Percentiles rank a stretch among this genome's conserved stretches.
Evolutionary conservation across 1,139 yeast genomes (phyloP).

Genomic region (Sugiyamaella japonica): DNA sequence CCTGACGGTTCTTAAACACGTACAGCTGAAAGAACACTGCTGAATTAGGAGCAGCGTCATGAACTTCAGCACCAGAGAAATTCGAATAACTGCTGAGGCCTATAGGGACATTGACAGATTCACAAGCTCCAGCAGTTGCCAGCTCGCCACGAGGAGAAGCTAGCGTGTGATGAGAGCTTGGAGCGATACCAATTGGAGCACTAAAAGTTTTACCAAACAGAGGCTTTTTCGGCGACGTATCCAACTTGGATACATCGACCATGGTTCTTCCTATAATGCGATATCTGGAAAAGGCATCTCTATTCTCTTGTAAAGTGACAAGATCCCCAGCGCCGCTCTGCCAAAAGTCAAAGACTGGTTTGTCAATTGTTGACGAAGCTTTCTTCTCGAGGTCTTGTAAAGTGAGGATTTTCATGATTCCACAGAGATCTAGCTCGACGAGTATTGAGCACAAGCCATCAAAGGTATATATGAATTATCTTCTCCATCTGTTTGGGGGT

Average conservation of each 20-base stretch:
- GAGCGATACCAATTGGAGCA: constrained; percentile 62
- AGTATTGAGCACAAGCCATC: neutral
- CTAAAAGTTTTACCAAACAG: constrained; percentile 46
- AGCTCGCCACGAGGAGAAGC: constrained; percentile 64
- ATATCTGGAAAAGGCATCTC: constrained; percentile 33
- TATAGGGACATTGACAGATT: constrained; percentile 36
- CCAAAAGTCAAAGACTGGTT: constrained; percentile 35
- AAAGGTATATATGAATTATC: neutral
- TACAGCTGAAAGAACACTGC: constrained; percentile 45
- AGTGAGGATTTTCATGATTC: constrained; percentile 11
- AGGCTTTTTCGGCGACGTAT: constrained; percentile 39
- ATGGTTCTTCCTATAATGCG: constrained; percentile 47
- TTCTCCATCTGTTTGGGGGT: neutral
- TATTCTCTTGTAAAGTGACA: constrained; percentile 36
- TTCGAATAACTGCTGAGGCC: constrained; percentile 38
- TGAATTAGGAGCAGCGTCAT: constrained; percentile 35
- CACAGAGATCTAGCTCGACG: no score
- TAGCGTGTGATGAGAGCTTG: constrained; percentile 61
- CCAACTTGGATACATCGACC: constrained; percentile 44
- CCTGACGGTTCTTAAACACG: constrained; percentile 46
- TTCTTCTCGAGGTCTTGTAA: constrained; percentile 13
- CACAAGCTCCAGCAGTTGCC: constrained; percentile 39
- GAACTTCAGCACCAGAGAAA: constrained; percentile 36
- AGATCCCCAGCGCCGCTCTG: constrained; percentile 38
- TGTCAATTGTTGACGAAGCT: constrained; percentile 14